Evolutionary conservation across 2,329 filamentous ascomycete species (phyloP), one percentile per base, ranked within the genome.

Genomic region (Arachnomyces sp.): DNA sequence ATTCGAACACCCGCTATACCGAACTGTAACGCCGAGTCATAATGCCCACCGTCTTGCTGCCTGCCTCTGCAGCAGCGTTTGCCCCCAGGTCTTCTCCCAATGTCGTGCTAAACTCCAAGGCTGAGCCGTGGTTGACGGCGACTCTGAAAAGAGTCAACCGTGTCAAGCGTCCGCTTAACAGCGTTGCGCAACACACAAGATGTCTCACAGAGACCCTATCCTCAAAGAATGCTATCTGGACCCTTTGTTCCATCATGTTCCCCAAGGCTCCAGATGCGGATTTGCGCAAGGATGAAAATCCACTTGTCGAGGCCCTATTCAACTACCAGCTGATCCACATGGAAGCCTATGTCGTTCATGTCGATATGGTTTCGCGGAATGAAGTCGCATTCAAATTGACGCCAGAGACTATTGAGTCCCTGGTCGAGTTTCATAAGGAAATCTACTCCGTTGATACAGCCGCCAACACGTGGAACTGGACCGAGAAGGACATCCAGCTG

Each of bases 311-410:
- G 67, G 85, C 84, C 48, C 70, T 95, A 48, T 87, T 84, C 76
- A 93, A 93, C 75, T 92, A 90, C 66, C 84, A 93, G 70, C 77
- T 95, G 59, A 72, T 95, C 58, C 87, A 95, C 62, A 72, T 96
- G 54, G 89, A 96, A 68, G 92, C 92, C 38, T 98, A 98, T 64
- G 90, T 96, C 54, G 92, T 98, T 46, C 90, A 96, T 65, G 88
- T 98, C 65, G 92, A 98, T 71, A 94, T 96, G 88, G 90, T 98
- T 44, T 79, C 93, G 56, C 84, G 89, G 66, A 92, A 94, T 63
- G 92, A 96, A 71, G 88, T 98, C 57, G 92, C 89, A 52, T 96
- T 89, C 77, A 98, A 98, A 76, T 77, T 98, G 57, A 96, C 89
- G 16, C 78, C 82, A 43, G 92, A 96, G 61, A 88, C 89, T 46